Base-by-base conservation (phyloP, 257 asterid species). In the Pogostemon cablin region DNA sequence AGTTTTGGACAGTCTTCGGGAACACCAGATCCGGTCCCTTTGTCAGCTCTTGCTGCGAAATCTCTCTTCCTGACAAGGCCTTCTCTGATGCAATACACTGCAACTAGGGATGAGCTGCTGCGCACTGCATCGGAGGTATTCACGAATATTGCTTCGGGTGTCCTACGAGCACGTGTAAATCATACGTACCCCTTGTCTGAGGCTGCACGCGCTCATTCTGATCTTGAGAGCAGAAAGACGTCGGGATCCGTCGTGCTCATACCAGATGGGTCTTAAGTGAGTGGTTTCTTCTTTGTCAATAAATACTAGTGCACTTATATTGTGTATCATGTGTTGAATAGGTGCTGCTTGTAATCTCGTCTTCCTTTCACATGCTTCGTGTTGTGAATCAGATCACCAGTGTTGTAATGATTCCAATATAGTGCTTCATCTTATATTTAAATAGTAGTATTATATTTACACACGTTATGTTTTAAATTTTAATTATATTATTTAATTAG, bases 1-100 rank as follows among this genome's bases (percentile, higher is more conserved):
- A 87, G 78, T 74, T 91, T 89, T 10, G 99, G 99, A 7, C 99
- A 91, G 83, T 81, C 99, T 37, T 91, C 99, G 1, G 99, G 96
- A 9, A 35, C 77, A 3, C 92, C 95, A 37, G 98, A 89, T 25
- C 95, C 96, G 0, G 72, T 88, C 46, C 92, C 92, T n/a, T 57
- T 88, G 66, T 78, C 98, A 0, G 86, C 91, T 39, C 87, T 95
- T 39, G 84, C 85, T 5, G 79, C 84, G 6, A 95, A 89, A 77
- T 86, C 95, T 32, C 89, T 95, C 66, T 89, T 86, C 90, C 77
- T 95, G 90, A 89, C 99, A 2, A 81, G 96, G 83, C 98, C 98
- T n/a, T 8, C 88, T 8, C 9, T 95, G 82, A 81, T 83, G 93
- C 87, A 85, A 0, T 95, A 95, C 87, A 84, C 85, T 0, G 10